Conservation (phyloP, 148 eudicot species). For the Beta vulgaris region DNA sequence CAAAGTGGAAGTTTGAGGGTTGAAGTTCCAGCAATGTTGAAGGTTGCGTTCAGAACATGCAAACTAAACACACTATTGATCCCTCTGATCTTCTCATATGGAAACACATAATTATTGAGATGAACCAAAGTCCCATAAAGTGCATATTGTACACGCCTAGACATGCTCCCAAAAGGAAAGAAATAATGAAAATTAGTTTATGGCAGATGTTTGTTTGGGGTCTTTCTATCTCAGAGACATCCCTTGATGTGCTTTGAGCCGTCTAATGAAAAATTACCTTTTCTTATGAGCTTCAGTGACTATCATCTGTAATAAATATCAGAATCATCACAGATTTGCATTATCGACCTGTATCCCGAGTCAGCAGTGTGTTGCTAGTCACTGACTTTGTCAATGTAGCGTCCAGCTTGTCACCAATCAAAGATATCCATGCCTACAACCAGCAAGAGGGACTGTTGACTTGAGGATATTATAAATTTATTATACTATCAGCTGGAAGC, state of each 20-base stretch:
- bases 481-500: slow-evolving; percentile 1
- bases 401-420: slow-evolving; percentile 85
- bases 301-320: background rate
- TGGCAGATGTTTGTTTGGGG: background rate
- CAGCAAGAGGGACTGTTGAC: slow-evolving; percentile 15
- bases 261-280: slow-evolving; percentile 12
- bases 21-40: background rate
- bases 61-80: background rate
- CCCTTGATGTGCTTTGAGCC: background rate
- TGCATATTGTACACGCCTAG: background rate
- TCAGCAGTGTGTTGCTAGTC: slow-evolving; percentile 22
- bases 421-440: slow-evolving; percentile 85
- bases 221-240: background rate
- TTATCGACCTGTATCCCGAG: slow-evolving; percentile 32
- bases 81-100: background rate
- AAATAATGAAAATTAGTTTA: background rate
- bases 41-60: background rate
- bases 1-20: background rate
- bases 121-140: too few relatives aligned
- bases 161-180: background rate
- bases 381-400: slow-evolving; percentile 67
- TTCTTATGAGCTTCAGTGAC: background rate
- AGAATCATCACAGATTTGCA: background rate
- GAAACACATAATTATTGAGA: background rate
- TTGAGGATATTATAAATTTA: slow-evolving; percentile 8